phyloP scores from a whole-genome alignment of 306 rosid species.

The Neltuma alba region DNA sequence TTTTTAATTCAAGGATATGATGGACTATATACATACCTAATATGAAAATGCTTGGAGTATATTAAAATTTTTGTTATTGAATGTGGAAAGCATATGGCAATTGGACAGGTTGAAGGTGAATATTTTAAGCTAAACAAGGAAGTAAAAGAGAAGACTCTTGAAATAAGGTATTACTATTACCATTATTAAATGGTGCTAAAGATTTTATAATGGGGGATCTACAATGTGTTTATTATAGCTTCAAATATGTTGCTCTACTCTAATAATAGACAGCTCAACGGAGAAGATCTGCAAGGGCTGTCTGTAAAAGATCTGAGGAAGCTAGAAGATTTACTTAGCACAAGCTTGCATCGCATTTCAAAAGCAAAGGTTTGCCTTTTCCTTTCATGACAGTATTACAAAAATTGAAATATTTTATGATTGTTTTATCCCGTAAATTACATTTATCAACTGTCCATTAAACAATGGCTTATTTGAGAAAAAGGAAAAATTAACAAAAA shows the following conservation, averaged over 20 bases:
- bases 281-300: constrained; percentile 21
- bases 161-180: constrained; percentile 19
- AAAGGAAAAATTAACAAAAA: too few relatives aligned
- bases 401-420: too few relatives aligned
- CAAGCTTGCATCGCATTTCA: constrained; percentile 10
- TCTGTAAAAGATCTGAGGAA: background rate
- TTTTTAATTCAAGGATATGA: background rate
- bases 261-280: constrained; percentile 5
- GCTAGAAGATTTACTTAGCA: background rate
- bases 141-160: constrained; percentile 16
- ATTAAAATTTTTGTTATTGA: background rate
- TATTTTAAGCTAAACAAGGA: background rate
- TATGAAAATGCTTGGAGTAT: background rate
- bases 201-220: background rate
- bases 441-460: too few relatives aligned
- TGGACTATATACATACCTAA: background rate
- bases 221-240: background rate
- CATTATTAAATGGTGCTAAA: background rate
- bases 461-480: too few relatives aligned
- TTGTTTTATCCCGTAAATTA: too few relatives aligned
- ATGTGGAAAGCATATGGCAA: background rate
- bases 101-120: constrained; percentile 4
- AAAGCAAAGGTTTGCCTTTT: constrained; percentile 5
- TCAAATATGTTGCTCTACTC: background rate
- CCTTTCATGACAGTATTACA: too few relatives aligned